Evolutionary conservation across 257 asterid genomes (phyloP).

Genomic region (Primulina huaijiensis): DNA sequence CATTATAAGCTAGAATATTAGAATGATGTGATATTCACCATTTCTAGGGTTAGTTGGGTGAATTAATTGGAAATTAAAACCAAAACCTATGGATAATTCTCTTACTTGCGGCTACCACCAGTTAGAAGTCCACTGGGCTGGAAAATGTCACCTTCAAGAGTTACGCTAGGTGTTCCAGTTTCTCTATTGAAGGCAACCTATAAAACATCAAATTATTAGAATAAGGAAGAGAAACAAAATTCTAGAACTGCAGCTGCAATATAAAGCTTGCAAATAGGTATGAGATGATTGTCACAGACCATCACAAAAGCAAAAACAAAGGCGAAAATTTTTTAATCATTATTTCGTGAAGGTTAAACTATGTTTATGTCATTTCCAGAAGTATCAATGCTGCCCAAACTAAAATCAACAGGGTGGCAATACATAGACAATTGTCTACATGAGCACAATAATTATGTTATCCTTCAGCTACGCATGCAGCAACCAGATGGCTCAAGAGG

Average conservation of each 20-base stretch:
- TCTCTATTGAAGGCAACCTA: slow-evolving; percentile 81
- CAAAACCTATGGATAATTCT: slow-evolving; percentile 21
- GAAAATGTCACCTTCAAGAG: slow-evolving; percentile 86
- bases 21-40: slow-evolving; percentile 13
- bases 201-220: slow-evolving; percentile 27
- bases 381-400: neutral
- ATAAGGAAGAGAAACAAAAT: slow-evolving; percentile 12
- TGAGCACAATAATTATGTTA: slow-evolving; percentile 9
- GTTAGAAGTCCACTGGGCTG: slow-evolving; percentile 96
- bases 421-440: slow-evolving; percentile 11
- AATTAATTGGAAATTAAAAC: slow-evolving; percentile 15
- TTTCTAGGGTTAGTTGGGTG: slow-evolving; percentile 5
- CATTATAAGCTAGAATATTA: slow-evolving; percentile 28
- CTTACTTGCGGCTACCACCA: slow-evolving; percentile 97
- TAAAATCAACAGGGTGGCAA: slow-evolving; percentile 7
- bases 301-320: slow-evolving; percentile 7
- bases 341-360: neutral
- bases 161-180: slow-evolving; percentile 66
- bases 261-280: neutral
- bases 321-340: neutral
- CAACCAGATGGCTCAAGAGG: neutral
- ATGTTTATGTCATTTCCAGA: neutral
- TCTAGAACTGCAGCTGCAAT: slow-evolving; percentile 13
- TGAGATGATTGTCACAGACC: slow-evolving; percentile 1
- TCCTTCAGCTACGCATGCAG: neutral